These are phyloP conservation scores for Colletotrichum sp. DNA, from an alignment of 2,329 filamentous ascomycete species.

Conservation along the genomic window DNA sequence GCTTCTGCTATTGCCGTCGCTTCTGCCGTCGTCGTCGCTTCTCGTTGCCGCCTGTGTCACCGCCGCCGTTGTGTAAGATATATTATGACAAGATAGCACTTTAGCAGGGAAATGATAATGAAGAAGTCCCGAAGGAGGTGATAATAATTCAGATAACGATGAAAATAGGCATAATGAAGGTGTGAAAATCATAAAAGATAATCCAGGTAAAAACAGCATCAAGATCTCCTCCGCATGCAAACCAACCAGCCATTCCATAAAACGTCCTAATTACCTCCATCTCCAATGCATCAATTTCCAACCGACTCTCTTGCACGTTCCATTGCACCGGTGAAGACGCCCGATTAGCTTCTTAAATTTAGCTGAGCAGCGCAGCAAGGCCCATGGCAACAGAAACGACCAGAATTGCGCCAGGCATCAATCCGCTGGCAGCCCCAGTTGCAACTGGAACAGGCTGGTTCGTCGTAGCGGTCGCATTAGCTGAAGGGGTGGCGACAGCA, in stretches of 20 bases:
- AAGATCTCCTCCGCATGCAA: background rate
- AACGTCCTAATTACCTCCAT: background rate
- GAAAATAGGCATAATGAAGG: background rate
- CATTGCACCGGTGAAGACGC: background rate
- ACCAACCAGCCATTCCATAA: background rate
- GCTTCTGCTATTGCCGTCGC: too few species aligned
- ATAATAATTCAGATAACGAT: rapidly evolving
- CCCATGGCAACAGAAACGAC: background rate
- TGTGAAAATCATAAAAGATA: background rate
- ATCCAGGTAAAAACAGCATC: background rate
- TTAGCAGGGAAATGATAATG: rapidly evolving
- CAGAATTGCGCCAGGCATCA: background rate
- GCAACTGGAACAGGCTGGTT: background rate
- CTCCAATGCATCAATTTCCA: background rate
- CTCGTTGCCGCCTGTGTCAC: too few species aligned
- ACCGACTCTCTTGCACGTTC: background rate
- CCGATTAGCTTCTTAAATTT: rapidly evolving
- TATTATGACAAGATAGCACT: background rate
- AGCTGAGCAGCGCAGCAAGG: background rate
- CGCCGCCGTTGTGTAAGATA: background rate
- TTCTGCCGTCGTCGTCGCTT: too few species aligned
- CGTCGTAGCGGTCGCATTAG: background rate
- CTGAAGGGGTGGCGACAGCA: constrained; percentile 22
- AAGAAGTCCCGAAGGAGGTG: rapidly evolving
- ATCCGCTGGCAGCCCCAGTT: background rate